phyloP scores from a whole-genome alignment of 768 basidiomycete genomes.

The Auricularia sp. region DNA sequence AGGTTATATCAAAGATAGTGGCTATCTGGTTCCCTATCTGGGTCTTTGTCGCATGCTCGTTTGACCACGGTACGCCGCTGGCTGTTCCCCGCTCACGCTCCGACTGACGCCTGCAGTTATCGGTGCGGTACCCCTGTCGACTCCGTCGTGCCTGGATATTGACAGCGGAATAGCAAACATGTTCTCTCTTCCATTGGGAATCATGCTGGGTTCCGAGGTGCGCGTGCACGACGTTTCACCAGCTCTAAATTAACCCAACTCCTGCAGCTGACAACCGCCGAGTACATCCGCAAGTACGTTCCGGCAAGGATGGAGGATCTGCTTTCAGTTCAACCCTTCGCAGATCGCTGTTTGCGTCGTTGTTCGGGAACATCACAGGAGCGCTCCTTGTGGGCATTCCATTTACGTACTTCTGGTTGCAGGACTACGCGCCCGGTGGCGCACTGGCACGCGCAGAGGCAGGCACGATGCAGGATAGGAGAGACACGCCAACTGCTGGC shows the following conservation, averaged over 20 bases:
- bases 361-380: constrained; percentile 58
- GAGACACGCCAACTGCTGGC: too few species aligned
- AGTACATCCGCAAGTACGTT: constrained; percentile 58
- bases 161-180: constrained; percentile 42
- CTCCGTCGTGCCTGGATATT: neutral
- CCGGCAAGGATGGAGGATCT: neutral
- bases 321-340: neutral
- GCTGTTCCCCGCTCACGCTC: neutral
- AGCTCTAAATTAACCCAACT: neutral
- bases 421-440: constrained; percentile 34
- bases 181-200: constrained; percentile 61
- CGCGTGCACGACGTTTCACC: constrained; percentile 14
- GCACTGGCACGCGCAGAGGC: neutral
- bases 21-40: constrained; percentile 68
- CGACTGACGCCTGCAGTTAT: constrained; percentile 30
- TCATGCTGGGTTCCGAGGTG: constrained; percentile 60
- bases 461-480: neutral
- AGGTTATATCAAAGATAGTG: constrained; percentile 58
- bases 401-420: constrained; percentile 52
- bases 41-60: constrained; percentile 65
- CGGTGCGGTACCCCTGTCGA: constrained; percentile 3
- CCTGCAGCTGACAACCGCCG: constrained; percentile 35
- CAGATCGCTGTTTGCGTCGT: constrained; percentile 54
- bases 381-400: constrained; percentile 55
- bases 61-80: constrained; percentile 48